Percentiles rank a stretch among this genome's conserved stretches.
Conservation (phyloP, 208 protist species). For the Crithidia expoeki region DNA sequence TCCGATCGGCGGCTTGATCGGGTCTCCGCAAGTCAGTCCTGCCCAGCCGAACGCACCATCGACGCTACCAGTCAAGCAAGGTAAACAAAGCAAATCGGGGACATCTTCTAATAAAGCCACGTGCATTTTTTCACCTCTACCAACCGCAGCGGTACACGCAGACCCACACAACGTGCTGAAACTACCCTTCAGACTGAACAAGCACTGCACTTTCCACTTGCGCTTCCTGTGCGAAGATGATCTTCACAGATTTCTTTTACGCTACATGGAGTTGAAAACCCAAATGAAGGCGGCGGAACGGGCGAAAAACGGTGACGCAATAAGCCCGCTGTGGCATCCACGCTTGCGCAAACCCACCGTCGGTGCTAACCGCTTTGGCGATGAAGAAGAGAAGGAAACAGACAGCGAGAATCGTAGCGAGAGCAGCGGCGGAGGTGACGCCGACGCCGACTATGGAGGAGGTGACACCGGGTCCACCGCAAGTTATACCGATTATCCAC, state of each 20-base stretch:
- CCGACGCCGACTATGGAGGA: background rate
- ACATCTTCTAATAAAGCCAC: background rate
- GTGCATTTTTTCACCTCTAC: background rate
- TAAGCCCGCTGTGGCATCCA: slow-evolving; percentile 15
- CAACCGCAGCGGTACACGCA: background rate
- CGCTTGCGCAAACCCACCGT: background rate
- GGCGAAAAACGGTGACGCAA: background rate
- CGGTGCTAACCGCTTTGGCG: background rate
- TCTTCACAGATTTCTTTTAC: slow-evolving; percentile 16
- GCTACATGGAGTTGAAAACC: slow-evolving; percentile 17
- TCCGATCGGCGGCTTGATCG: background rate
- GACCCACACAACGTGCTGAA: slow-evolving; percentile 1
- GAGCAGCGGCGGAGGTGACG: background rate
- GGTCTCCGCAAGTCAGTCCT: background rate
- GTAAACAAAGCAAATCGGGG: background rate
- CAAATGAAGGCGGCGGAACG: background rate
- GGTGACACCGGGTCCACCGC: slow-evolving; percentile 1
- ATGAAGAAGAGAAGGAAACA: background rate
- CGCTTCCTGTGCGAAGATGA: slow-evolving; percentile 26
- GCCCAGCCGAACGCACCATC: background rate
- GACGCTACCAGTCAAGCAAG: no score
- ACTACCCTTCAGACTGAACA: slow-evolving; percentile 7
- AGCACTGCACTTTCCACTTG: slow-evolving; percentile 16
- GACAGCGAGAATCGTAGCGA: background rate
- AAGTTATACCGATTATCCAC: slow-evolving; percentile 4